phyloP scores from a whole-genome alignment of 2,329 filamentous ascomycete species.

The Sporothrix dimorphospora region DNA sequence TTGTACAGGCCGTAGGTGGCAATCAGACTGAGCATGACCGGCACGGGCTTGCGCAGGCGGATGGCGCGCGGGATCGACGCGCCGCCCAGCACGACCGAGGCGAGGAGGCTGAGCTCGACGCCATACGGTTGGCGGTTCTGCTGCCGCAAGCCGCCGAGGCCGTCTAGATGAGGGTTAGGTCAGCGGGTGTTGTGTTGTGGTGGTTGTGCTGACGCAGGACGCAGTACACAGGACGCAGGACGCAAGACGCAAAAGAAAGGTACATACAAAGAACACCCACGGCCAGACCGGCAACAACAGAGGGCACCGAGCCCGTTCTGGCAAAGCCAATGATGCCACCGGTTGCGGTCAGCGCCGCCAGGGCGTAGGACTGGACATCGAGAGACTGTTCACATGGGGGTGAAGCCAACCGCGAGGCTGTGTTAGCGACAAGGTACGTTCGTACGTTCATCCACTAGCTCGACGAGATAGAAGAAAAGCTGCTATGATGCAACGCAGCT shows the following conservation, averaged over 20 bases:
- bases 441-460: background rate
- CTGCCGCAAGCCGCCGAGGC: slow-evolving; percentile 79
- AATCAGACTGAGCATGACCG: slow-evolving; percentile 75
- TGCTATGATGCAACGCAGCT: background rate
- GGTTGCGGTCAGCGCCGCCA: slow-evolving; percentile 80
- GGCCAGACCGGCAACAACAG: slow-evolving; percentile 78
- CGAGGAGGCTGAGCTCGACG: slow-evolving; percentile 84
- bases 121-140: slow-evolving; percentile 77
- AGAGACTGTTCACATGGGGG: slow-evolving; percentile 35
- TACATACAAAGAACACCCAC: slow-evolving; percentile 69
- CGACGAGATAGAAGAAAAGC: background rate
- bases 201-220: background rate
- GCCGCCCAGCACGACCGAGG: slow-evolving; percentile 81
- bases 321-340: slow-evolving; percentile 88
- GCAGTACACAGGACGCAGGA: background rate
- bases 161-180: slow-evolving; percentile 53
- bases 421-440: slow-evolving; percentile 10
- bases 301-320: slow-evolving; percentile 83
- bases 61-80: slow-evolving; percentile 86
- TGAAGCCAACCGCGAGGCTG: slow-evolving; percentile 8
- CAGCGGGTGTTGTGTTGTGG: background rate
- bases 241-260: background rate
- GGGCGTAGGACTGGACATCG: slow-evolving; percentile 67
- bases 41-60: slow-evolving; percentile 80
- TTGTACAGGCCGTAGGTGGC: slow-evolving; percentile 77